These are phyloP conservation scores for Talaromyces piceae DNA, from an alignment of 2,329 filamentous ascomycete genomes.

Conservation along the genomic window DNA sequence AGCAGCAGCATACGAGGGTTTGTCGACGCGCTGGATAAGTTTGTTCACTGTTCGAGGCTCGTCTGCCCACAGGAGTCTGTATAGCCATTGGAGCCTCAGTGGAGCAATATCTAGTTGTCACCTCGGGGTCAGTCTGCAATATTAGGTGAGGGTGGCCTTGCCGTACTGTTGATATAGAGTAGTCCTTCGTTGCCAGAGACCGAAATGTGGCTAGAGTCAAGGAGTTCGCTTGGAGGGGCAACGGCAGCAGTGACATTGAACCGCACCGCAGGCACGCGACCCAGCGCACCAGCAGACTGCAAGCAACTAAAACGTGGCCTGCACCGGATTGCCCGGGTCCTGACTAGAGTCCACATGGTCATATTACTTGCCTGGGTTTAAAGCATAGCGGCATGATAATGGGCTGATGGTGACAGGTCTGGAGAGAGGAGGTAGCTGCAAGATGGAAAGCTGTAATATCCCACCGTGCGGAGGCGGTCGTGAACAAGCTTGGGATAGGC, in stretches of 20 bases:
- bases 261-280: not conserved
- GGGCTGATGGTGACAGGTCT: too few relatives aligned
- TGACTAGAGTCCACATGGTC: not conserved
- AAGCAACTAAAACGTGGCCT: not conserved
- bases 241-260: not conserved
- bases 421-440: too few relatives aligned
- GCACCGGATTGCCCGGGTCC: not conserved
- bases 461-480: too few relatives aligned
- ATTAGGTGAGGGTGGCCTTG: not conserved
- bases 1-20: constrained; percentile 44
- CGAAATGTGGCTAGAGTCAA: constrained; percentile 63
- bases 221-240: not conserved
- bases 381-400: too few relatives aligned
- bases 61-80: constrained; percentile 45
- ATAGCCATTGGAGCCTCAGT: constrained; percentile 60
- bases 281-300: not conserved
- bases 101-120: constrained; percentile 68
- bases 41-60: constrained; percentile 41
- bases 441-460: too few relatives aligned
- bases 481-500: too few relatives aligned
- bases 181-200: constrained; percentile 69
- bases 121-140: not conserved
- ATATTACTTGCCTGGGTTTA: not conserved
- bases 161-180: constrained; percentile 79
- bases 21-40: constrained; percentile 46